Conservation (phyloP, 805 yeast species). For the Clavispora carvajalis region DNA sequence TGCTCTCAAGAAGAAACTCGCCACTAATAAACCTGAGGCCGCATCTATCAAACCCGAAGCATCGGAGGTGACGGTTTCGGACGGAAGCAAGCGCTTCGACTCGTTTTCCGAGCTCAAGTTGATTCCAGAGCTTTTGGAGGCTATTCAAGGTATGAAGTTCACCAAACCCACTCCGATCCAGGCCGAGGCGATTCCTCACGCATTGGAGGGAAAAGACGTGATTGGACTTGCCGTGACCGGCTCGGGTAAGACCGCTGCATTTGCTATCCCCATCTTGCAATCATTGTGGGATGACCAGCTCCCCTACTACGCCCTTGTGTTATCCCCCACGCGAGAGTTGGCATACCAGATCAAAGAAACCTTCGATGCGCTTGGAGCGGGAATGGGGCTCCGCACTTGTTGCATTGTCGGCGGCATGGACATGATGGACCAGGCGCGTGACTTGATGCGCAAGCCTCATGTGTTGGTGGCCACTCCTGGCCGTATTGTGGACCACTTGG, state of each 20-base stretch:
- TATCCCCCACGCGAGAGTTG: constrained; percentile 82
- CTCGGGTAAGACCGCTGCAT: constrained; percentile 97
- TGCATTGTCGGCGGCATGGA: constrained; percentile 98
- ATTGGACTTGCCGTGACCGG: constrained; percentile 98
- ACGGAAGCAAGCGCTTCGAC: constrained; percentile 18
- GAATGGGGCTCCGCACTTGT: constrained; percentile 87
- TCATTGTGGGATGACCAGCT: constrained; percentile 84
- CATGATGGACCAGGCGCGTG: constrained; percentile 95
- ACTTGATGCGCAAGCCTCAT: constrained; percentile 90
- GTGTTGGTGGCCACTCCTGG: constrained; percentile 95
- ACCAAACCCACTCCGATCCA: constrained; percentile 91
- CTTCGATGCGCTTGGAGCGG: constrained; percentile 85
- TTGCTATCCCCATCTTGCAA: constrained; percentile 92
- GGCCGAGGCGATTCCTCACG: constrained; percentile 84
- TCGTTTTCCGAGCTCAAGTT: constrained; percentile 56
- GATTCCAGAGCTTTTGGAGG: constrained; percentile 74
- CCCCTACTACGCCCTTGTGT: constrained; percentile 82
- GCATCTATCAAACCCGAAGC: constrained; percentile 10
- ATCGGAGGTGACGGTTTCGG: constrained; percentile 14
- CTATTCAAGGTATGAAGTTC: constrained; percentile 70
- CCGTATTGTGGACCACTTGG: constrained; percentile 87
- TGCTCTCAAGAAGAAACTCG: constrained; percentile 22
- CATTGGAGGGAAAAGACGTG: constrained; percentile 83
- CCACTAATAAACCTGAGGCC: constrained; percentile 10
- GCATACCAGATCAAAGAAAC: constrained; percentile 90